phyloP scores from a whole-genome alignment of 345 rosid species.

The Euphorbia pulcherrima region DNA sequence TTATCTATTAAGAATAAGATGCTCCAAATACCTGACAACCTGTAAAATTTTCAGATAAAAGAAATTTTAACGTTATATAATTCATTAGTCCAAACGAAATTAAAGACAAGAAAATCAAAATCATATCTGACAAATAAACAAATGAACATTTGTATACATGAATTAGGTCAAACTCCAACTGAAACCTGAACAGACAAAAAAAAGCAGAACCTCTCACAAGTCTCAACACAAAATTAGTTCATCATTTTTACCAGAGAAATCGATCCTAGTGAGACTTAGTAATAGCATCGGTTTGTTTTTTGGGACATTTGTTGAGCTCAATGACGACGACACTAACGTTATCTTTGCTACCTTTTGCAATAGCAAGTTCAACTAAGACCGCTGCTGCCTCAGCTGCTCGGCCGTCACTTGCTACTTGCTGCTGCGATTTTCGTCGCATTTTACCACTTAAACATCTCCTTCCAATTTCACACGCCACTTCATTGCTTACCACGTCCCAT shows the following conservation, averaged over 20 bases:
- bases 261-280: not conserved
- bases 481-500: constrained; percentile 68
- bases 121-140: not conserved
- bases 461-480: constrained; percentile 55
- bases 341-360: constrained; percentile 39
- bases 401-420: constrained; percentile 13
- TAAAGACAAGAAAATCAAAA: not conserved
- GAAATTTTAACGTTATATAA: too few species aligned
- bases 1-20: too few species aligned
- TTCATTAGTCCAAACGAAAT: too few species aligned
- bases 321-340: constrained; percentile 44
- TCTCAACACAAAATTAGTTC: too few species aligned
- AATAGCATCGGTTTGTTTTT: too few species aligned
- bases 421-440: constrained; percentile 26
- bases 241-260: too few species aligned
- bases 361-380: constrained; percentile 31
- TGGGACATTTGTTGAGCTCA: constrained; percentile 32
- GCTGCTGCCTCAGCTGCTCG: constrained; percentile 33
- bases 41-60: too few species aligned
- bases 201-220: too few species aligned
- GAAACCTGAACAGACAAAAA: not conserved
- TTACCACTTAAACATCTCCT: constrained; percentile 46
- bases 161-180: not conserved
- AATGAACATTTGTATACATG: not conserved
- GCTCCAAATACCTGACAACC: too few species aligned